Percentiles rank a stretch among this genome's conserved stretches.
These are phyloP conservation scores for Aspergillus pseudotamarii DNA, from an alignment of 2,329 filamentous ascomycete genomes.

Conservation along the genomic window DNA sequence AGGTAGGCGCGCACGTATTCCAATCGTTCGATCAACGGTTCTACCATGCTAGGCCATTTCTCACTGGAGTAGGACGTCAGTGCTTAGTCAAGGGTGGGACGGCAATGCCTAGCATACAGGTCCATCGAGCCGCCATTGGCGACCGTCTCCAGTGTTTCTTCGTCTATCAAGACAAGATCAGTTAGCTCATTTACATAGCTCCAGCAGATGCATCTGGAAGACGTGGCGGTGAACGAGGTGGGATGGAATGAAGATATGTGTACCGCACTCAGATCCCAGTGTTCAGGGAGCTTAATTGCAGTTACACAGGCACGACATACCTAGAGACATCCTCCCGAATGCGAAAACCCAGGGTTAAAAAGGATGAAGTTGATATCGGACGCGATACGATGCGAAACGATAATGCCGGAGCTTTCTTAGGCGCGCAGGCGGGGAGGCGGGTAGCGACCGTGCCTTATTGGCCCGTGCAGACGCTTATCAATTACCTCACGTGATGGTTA, in stretches of 20 bases:
- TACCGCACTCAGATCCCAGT: not conserved
- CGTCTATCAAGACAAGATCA: conserved; percentile 38
- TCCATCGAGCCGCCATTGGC: conserved; percentile 63
- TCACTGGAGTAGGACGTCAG: conserved; percentile 55
- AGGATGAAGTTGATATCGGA: not conserved
- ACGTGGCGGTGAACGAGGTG: not conserved
- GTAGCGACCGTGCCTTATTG: conserved; percentile 16
- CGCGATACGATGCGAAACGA: conserved; percentile 3
- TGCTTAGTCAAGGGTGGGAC: not conserved
- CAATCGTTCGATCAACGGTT: conserved; percentile 67
- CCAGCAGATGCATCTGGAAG: not conserved
- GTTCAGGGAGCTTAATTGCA: not conserved
- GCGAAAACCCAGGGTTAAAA: not conserved
- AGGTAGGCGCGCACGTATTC: conserved; percentile 57
- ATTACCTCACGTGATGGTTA: conserved; percentile 24
- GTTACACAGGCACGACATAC: conserved; percentile 9
- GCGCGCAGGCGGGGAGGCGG: not conserved
- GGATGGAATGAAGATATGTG: not conserved
- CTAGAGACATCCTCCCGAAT: conserved; percentile 32
- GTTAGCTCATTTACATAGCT: conserved; percentile 1
- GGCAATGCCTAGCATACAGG: conserved; percentile 47
- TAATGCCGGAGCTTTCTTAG: not conserved
- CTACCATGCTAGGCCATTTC: conserved; percentile 69
- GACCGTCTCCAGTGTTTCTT: conserved; percentile 58
- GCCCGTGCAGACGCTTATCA: conserved; percentile 25